A percentile compares a stretch with the other conserved stretches of the same genome.
These are phyloP conservation scores for Magnusiomyces fungicola DNA, from an alignment of 1,139 yeast species.

Conservation along the genomic window DNA sequence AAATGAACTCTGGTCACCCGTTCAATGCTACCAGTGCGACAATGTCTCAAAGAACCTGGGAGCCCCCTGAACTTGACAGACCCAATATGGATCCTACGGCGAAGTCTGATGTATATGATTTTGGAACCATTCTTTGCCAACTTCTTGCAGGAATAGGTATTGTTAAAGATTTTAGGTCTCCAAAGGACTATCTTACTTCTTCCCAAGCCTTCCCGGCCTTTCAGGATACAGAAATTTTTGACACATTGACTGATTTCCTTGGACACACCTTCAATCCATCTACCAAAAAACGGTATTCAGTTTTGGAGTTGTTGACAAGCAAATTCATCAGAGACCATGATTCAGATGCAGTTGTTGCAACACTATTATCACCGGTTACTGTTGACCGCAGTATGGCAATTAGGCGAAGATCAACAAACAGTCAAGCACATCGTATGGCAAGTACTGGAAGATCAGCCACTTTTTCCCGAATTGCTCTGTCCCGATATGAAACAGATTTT, in stretches of 20 bases:
- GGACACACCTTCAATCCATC: slow-evolving; percentile 55
- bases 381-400: slow-evolving; percentile 6
- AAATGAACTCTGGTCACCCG: slow-evolving; percentile 41
- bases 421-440: neutral
- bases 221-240: slow-evolving; percentile 38
- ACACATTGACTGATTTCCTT: slow-evolving; percentile 57
- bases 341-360: neutral
- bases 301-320: slow-evolving; percentile 52
- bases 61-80: slow-evolving; percentile 63
- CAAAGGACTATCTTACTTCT: neutral
- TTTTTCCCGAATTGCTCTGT: slow-evolving; percentile 25
- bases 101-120: slow-evolving; percentile 88
- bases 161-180: slow-evolving; percentile 1
- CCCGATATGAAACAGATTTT: slow-evolving; percentile 73
- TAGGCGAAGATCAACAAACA: slow-evolving; percentile 12
- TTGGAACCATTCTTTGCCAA: slow-evolving; percentile 72
- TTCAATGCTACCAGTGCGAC: slow-evolving; percentile 31
- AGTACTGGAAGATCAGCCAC: slow-evolving; percentile 4
- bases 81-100: slow-evolving; percentile 44
- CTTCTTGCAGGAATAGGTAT: slow-evolving; percentile 61
- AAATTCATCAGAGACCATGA: slow-evolving; percentile 10
- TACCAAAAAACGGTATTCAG: slow-evolving; percentile 68
- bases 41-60: slow-evolving; percentile 43
- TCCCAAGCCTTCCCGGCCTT: neutral
- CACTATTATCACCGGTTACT: neutral